Conservation (phyloP, 176 grass and related monocot species). For the Cocos nucifera region DNA sequence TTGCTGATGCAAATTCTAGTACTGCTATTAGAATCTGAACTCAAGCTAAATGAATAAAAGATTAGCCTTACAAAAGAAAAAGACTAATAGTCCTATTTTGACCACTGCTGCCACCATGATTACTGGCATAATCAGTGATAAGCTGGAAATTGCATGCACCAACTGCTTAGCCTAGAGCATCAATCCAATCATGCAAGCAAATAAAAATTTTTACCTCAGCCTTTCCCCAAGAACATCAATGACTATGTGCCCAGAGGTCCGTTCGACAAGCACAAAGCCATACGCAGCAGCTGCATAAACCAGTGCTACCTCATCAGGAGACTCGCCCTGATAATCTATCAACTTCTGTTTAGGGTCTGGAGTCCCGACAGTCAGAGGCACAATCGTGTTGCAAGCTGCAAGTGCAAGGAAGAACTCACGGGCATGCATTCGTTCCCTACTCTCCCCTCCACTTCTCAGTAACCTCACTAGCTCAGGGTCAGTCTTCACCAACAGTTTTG, state of each 20-base stretch:
- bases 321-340: constrained; percentile 88
- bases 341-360: constrained; percentile 36
- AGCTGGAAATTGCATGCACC: neutral
- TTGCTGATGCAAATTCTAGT: no score
- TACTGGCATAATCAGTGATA: neutral
- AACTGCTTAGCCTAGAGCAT: no score
- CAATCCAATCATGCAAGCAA: neutral
- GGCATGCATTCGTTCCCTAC: constrained; percentile 27
- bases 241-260: constrained; percentile 70
- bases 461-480: constrained; percentile 38
- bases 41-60: no score
- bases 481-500: constrained; percentile 52
- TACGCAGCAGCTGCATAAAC: constrained; percentile 77
- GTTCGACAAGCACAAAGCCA: constrained; percentile 72
- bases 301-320: constrained; percentile 88
- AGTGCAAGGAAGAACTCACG: constrained; percentile 67
- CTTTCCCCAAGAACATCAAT: constrained; percentile 72
- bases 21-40: no score
- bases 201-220: constrained; percentile 42
- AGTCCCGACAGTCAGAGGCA: constrained; percentile 41
- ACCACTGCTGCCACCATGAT: no score
- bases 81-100: no score
- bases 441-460: constrained; percentile 30
- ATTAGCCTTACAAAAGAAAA: no score
- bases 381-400: constrained; percentile 85